Base-by-base conservation (phyloP, 371 early-diverging fungal genomes). In the Zancudomyces culisetae region DNA sequence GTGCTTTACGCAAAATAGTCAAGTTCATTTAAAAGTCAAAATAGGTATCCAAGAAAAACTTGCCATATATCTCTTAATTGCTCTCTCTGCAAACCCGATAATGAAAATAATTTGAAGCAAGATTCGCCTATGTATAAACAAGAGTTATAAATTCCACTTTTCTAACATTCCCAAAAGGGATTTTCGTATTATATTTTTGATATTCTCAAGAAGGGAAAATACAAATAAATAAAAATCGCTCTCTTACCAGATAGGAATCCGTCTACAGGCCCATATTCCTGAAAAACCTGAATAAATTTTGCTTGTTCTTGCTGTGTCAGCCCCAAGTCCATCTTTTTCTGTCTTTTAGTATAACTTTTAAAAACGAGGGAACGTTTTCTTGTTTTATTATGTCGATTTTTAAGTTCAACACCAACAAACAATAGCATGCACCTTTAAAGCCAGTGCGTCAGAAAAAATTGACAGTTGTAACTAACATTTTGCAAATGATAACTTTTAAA, bases 11-110 rank as follows among this genome's bases (percentile, higher is more conserved):
- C 27, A 2, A 27, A 42, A 26, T 28, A 2, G 27, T 8, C 52
- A 13, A 23, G 19, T 21, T 45, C 27, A 27, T 8, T 19, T 48
- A 12, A 27, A 49, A 22, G 20, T 21, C 3, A 12, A 27, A 19
- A 30, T 27, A 30, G 6, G 29, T 18, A 19, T 21, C 56, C 40
- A 20, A 42, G 26, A 26, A 41, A 4, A 19, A 54, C 27, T 42
- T 76, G 75, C 85, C 85, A 85, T 58, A 85, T 81, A 52, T 75
- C 71, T 42, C 78, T 81, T 26, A 85, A 70, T 56, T 76, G 71
- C 54, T 74, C 61, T 8, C 75, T 72, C 13, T 78, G 75, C 30
- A 85, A 62, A 29, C 76, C 80, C 4, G 85, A 85, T 51, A 75
- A 80, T 57, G 81, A 64, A 49, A 85, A 72, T 45, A 79, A 74